Evolutionary conservation across 495 filamentous ascomycete species (phyloP).

Genomic region (Penicillium turbatum): DNA sequence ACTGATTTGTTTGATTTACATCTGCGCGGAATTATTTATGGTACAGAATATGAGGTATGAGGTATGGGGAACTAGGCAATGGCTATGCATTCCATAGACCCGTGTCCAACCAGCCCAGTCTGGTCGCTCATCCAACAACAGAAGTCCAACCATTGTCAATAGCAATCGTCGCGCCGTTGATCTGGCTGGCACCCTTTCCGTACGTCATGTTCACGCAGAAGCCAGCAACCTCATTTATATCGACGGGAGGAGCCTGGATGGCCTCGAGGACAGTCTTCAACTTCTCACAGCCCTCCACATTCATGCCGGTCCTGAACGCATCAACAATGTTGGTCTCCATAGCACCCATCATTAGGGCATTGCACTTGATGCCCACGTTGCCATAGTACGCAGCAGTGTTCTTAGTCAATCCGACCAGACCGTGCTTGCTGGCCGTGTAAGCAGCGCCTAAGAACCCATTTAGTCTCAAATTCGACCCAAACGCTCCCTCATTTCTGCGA

Average conservation of each 20-base stretch:
- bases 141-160: constrained; percentile 32
- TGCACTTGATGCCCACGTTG: constrained; percentile 51
- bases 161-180: constrained; percentile 34
- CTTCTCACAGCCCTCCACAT: constrained; percentile 41
- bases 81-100: neutral
- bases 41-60: neutral
- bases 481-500: too few species aligned
- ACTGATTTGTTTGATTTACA: too few species aligned
- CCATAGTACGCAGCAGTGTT: constrained; percentile 58
- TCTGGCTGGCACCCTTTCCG: constrained; percentile 25
- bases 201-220: constrained; percentile 27
- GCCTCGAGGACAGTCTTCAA: constrained; percentile 26
- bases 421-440: constrained; percentile 42
- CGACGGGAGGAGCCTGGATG: constrained; percentile 23
- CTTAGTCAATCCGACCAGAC: constrained; percentile 56
- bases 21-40: too few species aligned
- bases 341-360: constrained; percentile 52
- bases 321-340: constrained; percentile 56
- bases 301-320: constrained; percentile 41
- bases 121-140: constrained; percentile 21
- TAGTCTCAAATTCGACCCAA: neutral
- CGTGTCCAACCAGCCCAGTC: neutral
- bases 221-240: constrained; percentile 39
- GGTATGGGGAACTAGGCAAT: too few species aligned
- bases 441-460: constrained; percentile 44